These are phyloP conservation scores for Colletotrichum chrysophilum DNA, from an alignment of 2,329 filamentous ascomycete genomes.

Conservation along the genomic window DNA sequence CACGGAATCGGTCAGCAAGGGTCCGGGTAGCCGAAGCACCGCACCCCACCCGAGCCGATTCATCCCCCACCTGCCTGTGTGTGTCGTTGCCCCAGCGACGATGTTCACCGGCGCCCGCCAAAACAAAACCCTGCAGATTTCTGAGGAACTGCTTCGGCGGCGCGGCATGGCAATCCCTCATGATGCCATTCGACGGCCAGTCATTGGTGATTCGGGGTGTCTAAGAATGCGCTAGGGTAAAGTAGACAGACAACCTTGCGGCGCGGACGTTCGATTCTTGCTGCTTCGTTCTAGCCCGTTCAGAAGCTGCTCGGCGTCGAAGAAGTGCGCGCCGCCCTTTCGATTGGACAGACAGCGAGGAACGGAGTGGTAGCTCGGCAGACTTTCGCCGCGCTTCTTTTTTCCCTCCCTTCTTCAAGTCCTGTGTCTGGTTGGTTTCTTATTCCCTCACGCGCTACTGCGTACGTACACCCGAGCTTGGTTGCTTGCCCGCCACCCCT, in stretches of 20 bases:
- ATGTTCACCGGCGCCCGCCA: not conserved
- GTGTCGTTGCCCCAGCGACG: slow-evolving; percentile 1
- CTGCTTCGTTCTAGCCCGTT: not conserved
- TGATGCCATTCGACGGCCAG: not conserved
- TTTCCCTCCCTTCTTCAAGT: not conserved
- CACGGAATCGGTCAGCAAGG: not conserved
- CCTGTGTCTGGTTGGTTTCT: not conserved
- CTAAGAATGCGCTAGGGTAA: not conserved
- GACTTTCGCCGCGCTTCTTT: not conserved
- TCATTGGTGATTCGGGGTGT: not conserved
- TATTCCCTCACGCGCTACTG: not conserved
- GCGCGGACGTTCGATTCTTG: not conserved
- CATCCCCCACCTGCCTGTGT: not conserved
- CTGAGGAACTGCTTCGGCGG: not conserved
- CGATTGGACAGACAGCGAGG: not conserved
- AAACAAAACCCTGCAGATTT: not conserved
- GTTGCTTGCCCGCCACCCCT: not conserved
- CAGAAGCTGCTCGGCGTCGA: not conserved
- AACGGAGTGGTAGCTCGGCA: not conserved
- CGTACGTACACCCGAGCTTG: not conserved
- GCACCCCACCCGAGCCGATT: not conserved
- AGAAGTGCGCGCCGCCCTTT: not conserved
- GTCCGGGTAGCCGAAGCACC: not conserved
- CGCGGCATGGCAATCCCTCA: not conserved
- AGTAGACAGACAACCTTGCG: not conserved